Percentiles rank a stretch among this genome's conserved stretches.
Conservation (phyloP, 148 eudicot genomes). For the Rhododendron molle region DNA sequence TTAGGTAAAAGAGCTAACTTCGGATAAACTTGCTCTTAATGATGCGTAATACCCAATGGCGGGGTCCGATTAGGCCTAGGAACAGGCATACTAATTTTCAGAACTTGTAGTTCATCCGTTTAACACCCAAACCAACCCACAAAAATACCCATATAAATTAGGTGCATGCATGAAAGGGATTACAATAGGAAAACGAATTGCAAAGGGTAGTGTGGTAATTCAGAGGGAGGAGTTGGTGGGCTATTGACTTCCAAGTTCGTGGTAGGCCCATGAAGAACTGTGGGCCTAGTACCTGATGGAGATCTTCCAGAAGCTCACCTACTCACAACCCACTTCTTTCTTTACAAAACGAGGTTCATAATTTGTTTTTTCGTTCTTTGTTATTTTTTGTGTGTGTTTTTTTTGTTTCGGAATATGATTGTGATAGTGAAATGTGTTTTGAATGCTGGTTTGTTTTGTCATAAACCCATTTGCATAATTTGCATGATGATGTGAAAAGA, state of each 20-base stretch:
- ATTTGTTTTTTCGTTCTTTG: neutral
- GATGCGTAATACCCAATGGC: neutral
- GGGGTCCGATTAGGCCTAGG: neutral
- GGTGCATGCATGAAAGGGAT: neutral
- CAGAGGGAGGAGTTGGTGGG: conserved; percentile 29
- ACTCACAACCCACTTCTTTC: conserved; percentile 10
- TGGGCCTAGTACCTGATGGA: neutral
- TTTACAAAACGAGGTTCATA: neutral
- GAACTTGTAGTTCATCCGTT: neutral
- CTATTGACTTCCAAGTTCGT: conserved; percentile 2
- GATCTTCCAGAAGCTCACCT: conserved; percentile 33
- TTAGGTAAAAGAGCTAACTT: too few relatives aligned
- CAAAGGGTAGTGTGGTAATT: neutral
- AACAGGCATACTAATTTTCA: neutral
- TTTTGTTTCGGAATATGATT: neutral
- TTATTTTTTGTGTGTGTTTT: neutral
- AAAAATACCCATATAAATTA: neutral
- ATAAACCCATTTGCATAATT: neutral
- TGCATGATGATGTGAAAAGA: neutral
- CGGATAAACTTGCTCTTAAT: neutral
- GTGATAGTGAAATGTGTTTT: neutral
- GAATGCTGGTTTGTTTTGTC: neutral
- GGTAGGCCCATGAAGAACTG: conserved; percentile 17
- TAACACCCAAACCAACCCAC: neutral
- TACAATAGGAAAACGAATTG: neutral